phyloP scores from a whole-genome alignment of 2,329 filamentous ascomycete species.

The Colletotrichum cuscutae region DNA sequence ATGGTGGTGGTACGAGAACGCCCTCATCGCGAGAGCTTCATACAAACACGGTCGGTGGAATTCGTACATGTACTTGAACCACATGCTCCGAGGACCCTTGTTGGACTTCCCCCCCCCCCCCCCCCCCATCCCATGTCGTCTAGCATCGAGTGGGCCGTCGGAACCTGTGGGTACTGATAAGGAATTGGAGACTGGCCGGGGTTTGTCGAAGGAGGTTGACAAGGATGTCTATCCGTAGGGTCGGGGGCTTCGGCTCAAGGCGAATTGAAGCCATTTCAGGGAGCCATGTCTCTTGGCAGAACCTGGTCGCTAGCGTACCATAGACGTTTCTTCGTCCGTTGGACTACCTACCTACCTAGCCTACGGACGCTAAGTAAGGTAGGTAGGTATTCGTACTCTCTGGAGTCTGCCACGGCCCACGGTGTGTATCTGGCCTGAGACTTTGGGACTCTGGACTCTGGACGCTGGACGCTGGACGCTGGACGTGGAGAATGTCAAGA shows the following conservation, averaged over 20 bases:
- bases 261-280: slow-evolving; percentile 27
- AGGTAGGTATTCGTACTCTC: neutral
- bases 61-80: slow-evolving; percentile 9
- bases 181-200: slow-evolving; percentile 15
- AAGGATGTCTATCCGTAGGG: slow-evolving; percentile 7
- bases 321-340: slow-evolving; percentile 9
- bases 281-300: slow-evolving; percentile 19
- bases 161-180: slow-evolving; percentile 36
- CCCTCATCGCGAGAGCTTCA: slow-evolving; percentile 22
- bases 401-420: neutral
- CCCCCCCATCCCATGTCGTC: slow-evolving; percentile 2
- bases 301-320: neutral
- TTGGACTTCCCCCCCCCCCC: neutral
- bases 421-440: neutral
- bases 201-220: neutral
- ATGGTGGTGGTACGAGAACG: slow-evolving; percentile 18
- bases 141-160: slow-evolving; percentile 7
- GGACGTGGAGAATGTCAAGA: neutral
- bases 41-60: neutral
- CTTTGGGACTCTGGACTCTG: neutral
- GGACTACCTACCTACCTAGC: too few species aligned
- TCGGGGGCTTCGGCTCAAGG: slow-evolving; percentile 24
- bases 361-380: too few species aligned
- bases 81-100: slow-evolving; percentile 11
- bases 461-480: too few species aligned